Evolutionary conservation across 352 stramenopile genomes (phyloP), one percentile per base, ranked within the genome.

Genomic region (Phytopythium aichiense): DNA sequence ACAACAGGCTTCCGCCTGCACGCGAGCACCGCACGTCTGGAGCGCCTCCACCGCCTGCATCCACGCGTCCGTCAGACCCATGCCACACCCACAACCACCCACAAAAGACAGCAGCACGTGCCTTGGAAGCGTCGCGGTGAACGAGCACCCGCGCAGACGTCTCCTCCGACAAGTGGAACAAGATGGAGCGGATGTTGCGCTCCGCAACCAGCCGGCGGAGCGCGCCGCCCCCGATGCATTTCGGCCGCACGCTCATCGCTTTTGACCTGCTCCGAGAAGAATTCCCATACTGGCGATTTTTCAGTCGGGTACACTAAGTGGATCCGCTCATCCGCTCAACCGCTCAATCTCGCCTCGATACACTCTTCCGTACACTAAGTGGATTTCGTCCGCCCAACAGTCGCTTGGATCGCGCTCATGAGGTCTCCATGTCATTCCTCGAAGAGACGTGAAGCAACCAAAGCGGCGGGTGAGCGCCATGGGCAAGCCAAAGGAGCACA

Each of bases 121-220:
- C 73, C 58, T 77, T 69, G 23, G 61, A 45, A 33, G 61, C 65
- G 35, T 63, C 53, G 5, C 37, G 58, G 25, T 55, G 25, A 30
- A 22, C 37, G 11, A 70, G 56, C 40, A 30, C 60, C 6, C 49
- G 38, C 50, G 55, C 46, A 0, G 68, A 63, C 12, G 60, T 75
- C 1, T 33, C 13, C 11, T 53, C 49, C 33, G 68, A 69, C 13
- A 85, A 58, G 7, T 77, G 72, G 57, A 88, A 71, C 45, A 87
- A 58, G n/a, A 89, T 65, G 31, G 70, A 71, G 42, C 80, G 80
- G 38, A 84, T 55, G 30, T 88, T 89, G 48, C 69, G 67, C 60
- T 70, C 59, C 20, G 43, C 53, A n/a, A 68, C 70, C 16, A 72
- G 49, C 30, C 64, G 61, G 12, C 70, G 63, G 31, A 79, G 54